Conservation (phyloP, 768 basidiomycete genomes). For the Lentinus tigrinus region DNA sequence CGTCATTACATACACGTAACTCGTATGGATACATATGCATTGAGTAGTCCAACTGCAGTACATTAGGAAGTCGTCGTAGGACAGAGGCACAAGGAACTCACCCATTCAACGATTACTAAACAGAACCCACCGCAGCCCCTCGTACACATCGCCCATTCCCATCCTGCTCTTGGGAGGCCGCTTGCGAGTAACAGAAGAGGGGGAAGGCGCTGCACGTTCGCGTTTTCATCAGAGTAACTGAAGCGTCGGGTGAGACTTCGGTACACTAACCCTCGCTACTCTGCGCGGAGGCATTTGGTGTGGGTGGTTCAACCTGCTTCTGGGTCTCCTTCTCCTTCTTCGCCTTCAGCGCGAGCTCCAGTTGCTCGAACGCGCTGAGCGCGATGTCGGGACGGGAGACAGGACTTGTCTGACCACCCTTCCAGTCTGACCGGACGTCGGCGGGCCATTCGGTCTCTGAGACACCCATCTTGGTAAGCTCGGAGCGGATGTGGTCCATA, state of each 20-base stretch:
- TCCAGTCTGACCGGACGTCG: conserved; percentile 35
- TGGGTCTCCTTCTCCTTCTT: conserved; percentile 35
- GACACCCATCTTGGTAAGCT: conserved; percentile 47
- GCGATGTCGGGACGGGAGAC: conserved; percentile 33
- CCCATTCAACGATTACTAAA: conserved; percentile 42
- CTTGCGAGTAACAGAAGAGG: neutral
- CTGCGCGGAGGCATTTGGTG: neutral
- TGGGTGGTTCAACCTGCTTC: neutral
- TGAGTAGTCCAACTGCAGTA: neutral
- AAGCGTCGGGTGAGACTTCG: neutral
- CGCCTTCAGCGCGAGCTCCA: conserved; percentile 56
- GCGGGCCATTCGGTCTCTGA: conserved; percentile 68
- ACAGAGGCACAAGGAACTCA: neutral
- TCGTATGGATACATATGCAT: neutral
- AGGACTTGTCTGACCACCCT: conserved; percentile 17
- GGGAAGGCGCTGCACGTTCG: neutral
- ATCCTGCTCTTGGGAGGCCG: conserved; percentile 20
- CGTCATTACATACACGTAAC: too few relatives aligned
- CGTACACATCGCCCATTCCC: conserved; percentile 34
- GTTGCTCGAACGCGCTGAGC: conserved; percentile 69
- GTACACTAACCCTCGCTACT: conserved; percentile 11
- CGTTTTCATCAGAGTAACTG: neutral
- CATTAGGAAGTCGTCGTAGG: neutral
- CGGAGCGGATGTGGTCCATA: conserved; percentile 45
- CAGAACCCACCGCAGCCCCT: conserved; percentile 49